Percentiles rank a stretch among this genome's conserved stretches.
Conservation (phyloP, 2,329 filamentous ascomycete species). For the Penicillium frequentans region DNA sequence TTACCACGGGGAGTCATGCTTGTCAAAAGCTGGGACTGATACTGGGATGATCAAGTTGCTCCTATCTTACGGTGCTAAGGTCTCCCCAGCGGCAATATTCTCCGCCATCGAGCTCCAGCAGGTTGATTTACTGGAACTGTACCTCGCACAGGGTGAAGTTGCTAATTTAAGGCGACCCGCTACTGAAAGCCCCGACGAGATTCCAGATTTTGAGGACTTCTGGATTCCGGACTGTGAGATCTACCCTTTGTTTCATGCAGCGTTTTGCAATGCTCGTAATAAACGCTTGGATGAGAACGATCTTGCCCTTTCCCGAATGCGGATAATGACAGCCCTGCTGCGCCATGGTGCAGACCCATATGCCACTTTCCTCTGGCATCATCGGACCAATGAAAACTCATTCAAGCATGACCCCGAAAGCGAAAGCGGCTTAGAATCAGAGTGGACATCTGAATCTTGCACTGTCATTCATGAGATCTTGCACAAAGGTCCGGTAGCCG, state of each 20-base stretch:
- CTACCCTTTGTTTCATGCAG: background rate
- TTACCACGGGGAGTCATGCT: background rate
- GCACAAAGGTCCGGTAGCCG: background rate
- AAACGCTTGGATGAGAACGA: background rate
- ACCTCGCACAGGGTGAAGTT: background rate
- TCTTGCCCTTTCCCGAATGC: background rate
- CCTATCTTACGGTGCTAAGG: conserved; percentile 1
- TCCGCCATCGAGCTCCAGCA: conserved; percentile 1
- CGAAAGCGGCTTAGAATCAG: background rate
- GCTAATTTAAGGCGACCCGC: background rate
- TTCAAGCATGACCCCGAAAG: background rate
- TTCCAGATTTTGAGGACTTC: background rate
- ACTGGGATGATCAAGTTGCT: conserved; percentile 6
- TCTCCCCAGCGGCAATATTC: background rate
- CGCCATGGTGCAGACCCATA: background rate
- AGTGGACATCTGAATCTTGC: conserved; percentile 4
- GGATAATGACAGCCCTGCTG: background rate
- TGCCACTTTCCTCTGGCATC: background rate
- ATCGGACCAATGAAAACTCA: background rate
- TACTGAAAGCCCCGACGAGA: background rate
- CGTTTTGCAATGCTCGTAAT: background rate
- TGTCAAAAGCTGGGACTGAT: conserved; percentile 6
- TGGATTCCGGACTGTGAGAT: background rate
- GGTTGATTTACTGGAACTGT: background rate
- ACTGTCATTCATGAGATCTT: conserved; percentile 10